A percentile compares a stretch with the other conserved stretches of the same genome.
phyloP scores from a whole-genome alignment of 129 eudicot genomes.

The Tagetes erecta region DNA sequence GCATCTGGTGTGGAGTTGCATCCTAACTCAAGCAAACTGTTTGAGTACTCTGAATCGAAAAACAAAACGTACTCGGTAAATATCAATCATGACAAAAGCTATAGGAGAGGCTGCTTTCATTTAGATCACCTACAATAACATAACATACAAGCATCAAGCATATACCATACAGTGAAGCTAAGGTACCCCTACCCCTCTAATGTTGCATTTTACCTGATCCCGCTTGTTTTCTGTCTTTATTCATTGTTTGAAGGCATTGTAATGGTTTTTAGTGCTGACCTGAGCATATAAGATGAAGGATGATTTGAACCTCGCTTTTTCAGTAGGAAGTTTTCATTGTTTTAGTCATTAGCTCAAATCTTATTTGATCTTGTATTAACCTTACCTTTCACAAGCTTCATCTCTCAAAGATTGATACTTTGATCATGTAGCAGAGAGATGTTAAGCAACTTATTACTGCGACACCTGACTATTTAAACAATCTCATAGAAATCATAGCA shows the following conservation, averaged over 20 bases:
- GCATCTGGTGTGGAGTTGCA: neutral
- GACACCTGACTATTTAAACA: neutral
- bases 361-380: neutral
- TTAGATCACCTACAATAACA: too few relatives aligned
- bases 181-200: too few relatives aligned
- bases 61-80: too few relatives aligned
- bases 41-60: too few relatives aligned
- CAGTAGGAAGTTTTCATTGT: neutral
- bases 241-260: neutral
- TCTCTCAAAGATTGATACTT: neutral
- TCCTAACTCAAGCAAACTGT: neutral
- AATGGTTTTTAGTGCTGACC: neutral
- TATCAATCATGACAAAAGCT: too few relatives aligned
- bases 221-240: too few relatives aligned
- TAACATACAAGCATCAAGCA: too few relatives aligned
- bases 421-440: neutral
- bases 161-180: too few relatives aligned
- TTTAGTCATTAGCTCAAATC: neutral
- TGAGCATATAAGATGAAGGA: conserved; percentile 5
- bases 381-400: neutral
- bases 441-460: neutral
- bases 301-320: conserved; percentile 8
- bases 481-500: neutral
- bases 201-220: too few relatives aligned
- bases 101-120: too few relatives aligned